Evolutionary conservation across 345 rosid species (phyloP).

Genomic region (Microthlaspi erraticum): DNA sequence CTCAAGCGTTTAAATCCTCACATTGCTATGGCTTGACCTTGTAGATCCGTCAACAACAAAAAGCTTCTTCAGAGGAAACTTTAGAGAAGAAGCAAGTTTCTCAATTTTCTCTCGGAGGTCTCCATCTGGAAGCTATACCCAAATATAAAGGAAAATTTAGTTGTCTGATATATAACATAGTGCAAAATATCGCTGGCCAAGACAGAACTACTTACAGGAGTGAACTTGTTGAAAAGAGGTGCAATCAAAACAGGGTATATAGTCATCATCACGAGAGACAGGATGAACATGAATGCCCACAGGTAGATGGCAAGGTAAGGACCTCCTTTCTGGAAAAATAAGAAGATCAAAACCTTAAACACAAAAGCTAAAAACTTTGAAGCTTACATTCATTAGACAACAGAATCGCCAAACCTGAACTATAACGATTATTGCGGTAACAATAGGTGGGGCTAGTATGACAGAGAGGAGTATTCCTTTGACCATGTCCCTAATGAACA

Average conservation of each 20-base stretch:
- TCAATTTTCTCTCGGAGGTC: slow-evolving; percentile 80
- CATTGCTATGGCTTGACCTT: slow-evolving; percentile 99
- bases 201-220: slow-evolving; percentile 71
- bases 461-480: slow-evolving; percentile 77
- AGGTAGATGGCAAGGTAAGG: slow-evolving; percentile 98
- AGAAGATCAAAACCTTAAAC: slow-evolving; percentile 20
- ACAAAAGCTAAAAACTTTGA: not conserved
- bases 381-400: slow-evolving; percentile 6
- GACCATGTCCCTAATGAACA: slow-evolving; percentile 85
- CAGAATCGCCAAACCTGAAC: slow-evolving; percentile 68
- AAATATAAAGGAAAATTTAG: slow-evolving; percentile 19
- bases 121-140: slow-evolving; percentile 89
- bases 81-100: slow-evolving; percentile 85
- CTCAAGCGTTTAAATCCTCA: slow-evolving; percentile 49
- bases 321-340: slow-evolving; percentile 87
- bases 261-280: slow-evolving; percentile 98
- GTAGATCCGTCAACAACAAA: slow-evolving; percentile 99
- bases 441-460: slow-evolving; percentile 87
- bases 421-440: slow-evolving; percentile 79
- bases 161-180: slow-evolving; percentile 17
- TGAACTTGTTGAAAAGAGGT: slow-evolving; percentile 96
- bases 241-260: slow-evolving; percentile 89
- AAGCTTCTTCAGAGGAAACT: slow-evolving; percentile 91
- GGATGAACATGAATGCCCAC: slow-evolving; percentile 95
- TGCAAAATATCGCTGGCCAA: slow-evolving; percentile 10